A percentile compares a stretch with the other conserved stretches of the same genome.
These are phyloP conservation scores for Pseudoneurospora amorphoporcata DNA, from an alignment of 495 filamentous ascomycete species.

Conservation along the genomic window DNA sequence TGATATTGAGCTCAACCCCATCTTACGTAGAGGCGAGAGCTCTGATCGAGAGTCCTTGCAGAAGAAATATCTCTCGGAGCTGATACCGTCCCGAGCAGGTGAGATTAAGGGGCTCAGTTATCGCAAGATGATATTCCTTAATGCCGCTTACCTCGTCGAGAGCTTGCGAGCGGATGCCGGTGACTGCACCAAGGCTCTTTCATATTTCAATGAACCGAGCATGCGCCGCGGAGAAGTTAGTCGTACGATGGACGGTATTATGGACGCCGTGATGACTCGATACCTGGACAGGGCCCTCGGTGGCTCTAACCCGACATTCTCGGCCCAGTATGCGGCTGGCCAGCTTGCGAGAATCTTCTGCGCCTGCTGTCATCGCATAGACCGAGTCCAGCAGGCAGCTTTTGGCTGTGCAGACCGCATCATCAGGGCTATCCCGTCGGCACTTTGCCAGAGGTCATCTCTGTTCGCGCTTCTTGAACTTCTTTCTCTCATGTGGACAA, in stretches of 20 bases:
- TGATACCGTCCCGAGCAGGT: constrained; percentile 62
- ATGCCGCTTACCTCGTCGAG: constrained; percentile 76
- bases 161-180: constrained; percentile 71
- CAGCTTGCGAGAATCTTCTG: constrained; percentile 78
- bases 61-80: constrained; percentile 59
- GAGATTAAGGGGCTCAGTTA: constrained; percentile 76
- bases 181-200: constrained; percentile 75
- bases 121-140: constrained; percentile 81
- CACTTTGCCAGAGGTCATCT: constrained; percentile 79
- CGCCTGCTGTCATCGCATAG: constrained; percentile 84
- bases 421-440: constrained; percentile 72
- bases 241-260: constrained; percentile 76
- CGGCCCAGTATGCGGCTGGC: constrained; percentile 73
- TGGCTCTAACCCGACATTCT: constrained; percentile 61
- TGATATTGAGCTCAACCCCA: constrained; percentile 89
- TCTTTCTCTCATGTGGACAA: constrained; percentile 84
- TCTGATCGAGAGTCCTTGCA: constrained; percentile 67
- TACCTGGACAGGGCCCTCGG: constrained; percentile 65
- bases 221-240: constrained; percentile 70
- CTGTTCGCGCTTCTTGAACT: constrained; percentile 88
- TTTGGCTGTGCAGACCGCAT: constrained; percentile 73
- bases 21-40: constrained; percentile 71
- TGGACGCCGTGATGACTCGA: constrained; percentile 56
- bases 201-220: constrained; percentile 86
- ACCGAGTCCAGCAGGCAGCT: constrained; percentile 77